Percentiles rank a stretch among this genome's conserved stretches.
Conservation (phyloP, 805 yeast species). For the Lipomyces yamadae region DNA sequence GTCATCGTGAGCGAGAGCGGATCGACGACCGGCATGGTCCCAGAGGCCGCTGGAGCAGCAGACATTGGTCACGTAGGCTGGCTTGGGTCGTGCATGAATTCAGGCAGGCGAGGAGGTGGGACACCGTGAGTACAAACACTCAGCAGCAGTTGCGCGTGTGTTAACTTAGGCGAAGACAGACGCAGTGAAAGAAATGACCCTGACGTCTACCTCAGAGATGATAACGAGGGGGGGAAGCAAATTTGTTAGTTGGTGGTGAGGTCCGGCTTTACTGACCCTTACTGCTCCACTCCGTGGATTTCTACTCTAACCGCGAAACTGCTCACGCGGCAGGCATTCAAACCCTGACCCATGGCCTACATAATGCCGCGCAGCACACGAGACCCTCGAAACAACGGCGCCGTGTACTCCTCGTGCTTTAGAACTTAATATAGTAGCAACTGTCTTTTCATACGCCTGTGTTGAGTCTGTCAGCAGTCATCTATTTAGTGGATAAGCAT, state of each 20-base stretch:
- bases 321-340: not conserved
- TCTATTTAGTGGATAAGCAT: too few species aligned
- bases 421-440: too few species aligned
- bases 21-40: not conserved
- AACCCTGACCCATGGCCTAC: not conserved
- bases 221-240: not conserved
- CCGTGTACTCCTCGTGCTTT: too few species aligned
- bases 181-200: not conserved
- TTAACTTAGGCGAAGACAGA: not conserved
- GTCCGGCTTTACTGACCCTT: not conserved
- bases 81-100: not conserved
- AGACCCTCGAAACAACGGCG: not conserved
- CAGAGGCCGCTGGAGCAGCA: constrained; percentile 3
- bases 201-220: not conserved
- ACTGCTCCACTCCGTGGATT: not conserved
- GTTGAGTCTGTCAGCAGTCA: too few species aligned
- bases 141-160: not conserved
- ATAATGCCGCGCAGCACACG: not conserved
- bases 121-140: not conserved
- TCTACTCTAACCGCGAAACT: not conserved
- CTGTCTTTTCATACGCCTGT: too few species aligned
- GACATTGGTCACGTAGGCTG: not conserved
- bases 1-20: constrained; percentile 10
- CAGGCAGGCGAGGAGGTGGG: not conserved
- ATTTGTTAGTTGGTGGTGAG: not conserved